Conservation (phyloP, 1,284 basidiomycete species). For the Phellinidium pouzarii region DNA sequence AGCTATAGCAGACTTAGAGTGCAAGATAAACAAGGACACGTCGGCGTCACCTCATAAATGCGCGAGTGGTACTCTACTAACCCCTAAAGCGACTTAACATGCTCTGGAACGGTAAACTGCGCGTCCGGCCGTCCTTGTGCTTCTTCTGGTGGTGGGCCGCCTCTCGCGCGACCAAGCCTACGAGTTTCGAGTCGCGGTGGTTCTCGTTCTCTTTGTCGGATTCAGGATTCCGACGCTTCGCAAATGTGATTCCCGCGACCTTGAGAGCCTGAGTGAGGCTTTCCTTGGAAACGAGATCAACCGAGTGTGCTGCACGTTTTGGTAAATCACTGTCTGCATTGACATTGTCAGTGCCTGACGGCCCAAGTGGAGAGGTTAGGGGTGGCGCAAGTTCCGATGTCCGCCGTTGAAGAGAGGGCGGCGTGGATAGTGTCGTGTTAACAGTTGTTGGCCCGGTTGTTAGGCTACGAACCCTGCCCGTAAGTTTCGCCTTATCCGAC, state of each 20-base stretch:
- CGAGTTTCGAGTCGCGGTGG: constrained; percentile 1
- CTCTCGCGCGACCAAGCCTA: neutral
- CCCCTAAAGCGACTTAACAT: constrained; percentile 14
- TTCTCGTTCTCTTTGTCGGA: constrained; percentile 4
- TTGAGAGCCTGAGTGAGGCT: constrained; percentile 3
- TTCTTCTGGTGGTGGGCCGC: constrained; percentile 1
- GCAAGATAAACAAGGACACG: neutral
- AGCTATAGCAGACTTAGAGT: neutral
- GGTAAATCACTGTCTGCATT: neutral
- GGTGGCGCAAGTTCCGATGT: neutral
- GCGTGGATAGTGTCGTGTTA: neutral
- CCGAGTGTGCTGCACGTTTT: neutral
- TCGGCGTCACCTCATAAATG: neutral
- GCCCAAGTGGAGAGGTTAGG: neutral
- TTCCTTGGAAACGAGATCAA: constrained; percentile 4
- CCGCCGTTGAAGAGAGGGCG: neutral
- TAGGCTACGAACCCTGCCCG: neutral
- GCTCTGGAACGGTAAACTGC: constrained; percentile 12
- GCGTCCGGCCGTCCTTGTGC: neutral
- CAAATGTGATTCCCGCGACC: constrained; percentile 1
- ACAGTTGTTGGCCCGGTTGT: neutral
- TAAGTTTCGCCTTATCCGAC: neutral
- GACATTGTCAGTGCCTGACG: neutral
- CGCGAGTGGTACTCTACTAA: neutral
- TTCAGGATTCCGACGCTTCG: constrained; percentile 6